Conservation (phyloP, 2,329 filamentous ascomycete species). For the Magnaporthales sp. region DNA sequence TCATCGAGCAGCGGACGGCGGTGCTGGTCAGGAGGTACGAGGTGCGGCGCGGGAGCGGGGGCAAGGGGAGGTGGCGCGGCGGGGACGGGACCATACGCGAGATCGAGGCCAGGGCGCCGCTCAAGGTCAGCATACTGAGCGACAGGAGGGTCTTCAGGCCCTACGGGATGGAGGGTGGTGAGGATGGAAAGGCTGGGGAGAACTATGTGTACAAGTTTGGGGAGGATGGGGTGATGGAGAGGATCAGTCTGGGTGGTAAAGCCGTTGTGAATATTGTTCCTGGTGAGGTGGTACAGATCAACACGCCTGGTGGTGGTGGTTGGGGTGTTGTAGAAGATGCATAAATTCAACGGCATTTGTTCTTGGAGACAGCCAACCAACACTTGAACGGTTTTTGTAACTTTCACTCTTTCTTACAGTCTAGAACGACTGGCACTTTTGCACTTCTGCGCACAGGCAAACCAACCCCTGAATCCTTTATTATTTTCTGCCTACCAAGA, state of each 20-base stretch:
- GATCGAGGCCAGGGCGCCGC: constrained; percentile 70
- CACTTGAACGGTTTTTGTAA: too few relatives aligned
- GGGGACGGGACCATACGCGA: constrained; percentile 71
- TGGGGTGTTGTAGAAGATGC: neutral
- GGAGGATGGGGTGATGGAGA: neutral
- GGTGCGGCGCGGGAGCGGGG: constrained; percentile 53
- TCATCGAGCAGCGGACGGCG: constrained; percentile 70
- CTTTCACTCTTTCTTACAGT: too few relatives aligned
- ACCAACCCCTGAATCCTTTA: too few relatives aligned
- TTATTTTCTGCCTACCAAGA: too few relatives aligned
- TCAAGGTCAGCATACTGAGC: constrained; percentile 71
- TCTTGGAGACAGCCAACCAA: too few relatives aligned
- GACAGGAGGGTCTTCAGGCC: constrained; percentile 70
- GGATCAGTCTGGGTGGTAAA: constrained; percentile 1
- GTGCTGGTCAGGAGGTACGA: constrained; percentile 64
- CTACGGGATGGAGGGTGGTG: constrained; percentile 77
- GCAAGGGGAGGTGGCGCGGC: constrained; percentile 57
- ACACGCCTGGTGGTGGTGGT: constrained; percentile 1
- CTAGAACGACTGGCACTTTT: too few relatives aligned
- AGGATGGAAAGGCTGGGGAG: constrained; percentile 63
- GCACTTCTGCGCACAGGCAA: too few relatives aligned
- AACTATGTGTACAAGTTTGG: neutral
- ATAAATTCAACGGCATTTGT: too few relatives aligned
- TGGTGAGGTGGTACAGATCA: neutral
- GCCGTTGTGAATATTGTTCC: neutral